A percentile compares a stretch with the other conserved stretches of the same genome.
phyloP scores from a whole-genome alignment of 2,329 filamentous ascomycete species.

The Aureobasidium sp. region DNA sequence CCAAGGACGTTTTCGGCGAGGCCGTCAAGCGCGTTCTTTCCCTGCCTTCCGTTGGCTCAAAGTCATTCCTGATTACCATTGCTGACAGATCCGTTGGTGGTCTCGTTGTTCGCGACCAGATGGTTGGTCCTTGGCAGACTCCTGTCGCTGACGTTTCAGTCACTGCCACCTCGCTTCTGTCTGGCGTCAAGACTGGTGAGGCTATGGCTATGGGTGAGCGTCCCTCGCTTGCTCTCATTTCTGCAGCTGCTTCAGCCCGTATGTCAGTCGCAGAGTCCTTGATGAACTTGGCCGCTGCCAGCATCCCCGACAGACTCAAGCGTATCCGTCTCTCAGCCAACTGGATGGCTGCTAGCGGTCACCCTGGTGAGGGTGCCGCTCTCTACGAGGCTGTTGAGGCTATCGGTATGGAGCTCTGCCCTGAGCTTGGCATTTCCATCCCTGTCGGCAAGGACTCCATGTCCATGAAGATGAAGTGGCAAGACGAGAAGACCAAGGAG shows the following conservation, averaged over 20 bases:
- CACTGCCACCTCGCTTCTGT: conserved; percentile 70
- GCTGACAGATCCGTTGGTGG: conserved; percentile 88
- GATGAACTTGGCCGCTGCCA: conserved; percentile 82
- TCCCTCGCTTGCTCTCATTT: conserved; percentile 81
- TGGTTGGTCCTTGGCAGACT: conserved; percentile 94
- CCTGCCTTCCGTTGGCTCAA: conserved; percentile 87
- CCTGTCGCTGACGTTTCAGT: conserved; percentile 93
- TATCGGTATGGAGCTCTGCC: conserved; percentile 87
- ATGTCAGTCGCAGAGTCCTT: conserved; percentile 95
- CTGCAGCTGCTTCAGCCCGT: conserved; percentile 77
- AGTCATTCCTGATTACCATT: conserved; percentile 95
- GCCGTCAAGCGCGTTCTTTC: conserved; percentile 75
- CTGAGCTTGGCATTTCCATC: conserved; percentile 81
- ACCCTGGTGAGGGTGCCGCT: conserved; percentile 84
- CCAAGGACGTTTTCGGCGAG: conserved; percentile 37
- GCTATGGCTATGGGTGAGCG: conserved; percentile 98
- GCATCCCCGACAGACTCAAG: conserved; percentile 62
- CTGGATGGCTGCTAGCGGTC: conserved; percentile 97
- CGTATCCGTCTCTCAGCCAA: conserved; percentile 88
- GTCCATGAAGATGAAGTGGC: conserved; percentile 98
- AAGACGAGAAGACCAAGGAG: conserved; percentile 56
- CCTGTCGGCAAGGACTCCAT: conserved; percentile 98
- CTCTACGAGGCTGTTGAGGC: conserved; percentile 91
- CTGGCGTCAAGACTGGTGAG: conserved; percentile 70
- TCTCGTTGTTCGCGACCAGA: conserved; percentile 80